Conservation (phyloP, 495 filamentous ascomycete species). For the Xylaria flabelliformis region DNA sequence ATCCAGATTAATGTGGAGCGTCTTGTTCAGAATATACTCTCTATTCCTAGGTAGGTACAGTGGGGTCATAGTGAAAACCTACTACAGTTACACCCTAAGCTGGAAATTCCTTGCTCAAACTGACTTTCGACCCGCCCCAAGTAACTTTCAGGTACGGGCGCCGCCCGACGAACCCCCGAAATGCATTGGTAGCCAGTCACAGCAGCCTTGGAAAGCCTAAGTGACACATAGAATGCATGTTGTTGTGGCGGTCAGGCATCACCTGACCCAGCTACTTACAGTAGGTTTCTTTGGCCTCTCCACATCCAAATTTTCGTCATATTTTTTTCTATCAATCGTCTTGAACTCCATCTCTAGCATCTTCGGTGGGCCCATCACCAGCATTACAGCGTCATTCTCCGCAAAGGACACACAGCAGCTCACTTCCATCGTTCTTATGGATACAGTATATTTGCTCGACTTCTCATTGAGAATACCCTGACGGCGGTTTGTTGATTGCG, state of each 20-base stretch:
- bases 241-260: constrained; percentile 9
- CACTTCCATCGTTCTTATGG: constrained; percentile 14
- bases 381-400: not conserved
- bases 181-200: not conserved
- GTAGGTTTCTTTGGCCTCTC: not conserved
- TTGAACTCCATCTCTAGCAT: constrained; percentile 2
- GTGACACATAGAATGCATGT: constrained; percentile 5
- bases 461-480: constrained; percentile 17
- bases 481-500: not conserved
- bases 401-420: not conserved
- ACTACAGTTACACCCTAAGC: not conserved
- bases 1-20: too few relatives aligned
- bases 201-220: not conserved
- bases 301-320: not conserved
- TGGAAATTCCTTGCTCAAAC: not conserved
- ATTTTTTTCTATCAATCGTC: not conserved
- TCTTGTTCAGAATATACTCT: not conserved
- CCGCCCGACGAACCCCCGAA: not conserved
- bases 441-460: constrained; percentile 14
- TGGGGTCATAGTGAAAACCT: not conserved
- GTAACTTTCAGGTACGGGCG: constrained; percentile 5
- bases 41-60: not conserved
- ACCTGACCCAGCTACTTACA: not conserved
- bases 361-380: not conserved
- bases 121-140: not conserved